Base-by-base conservation (phyloP, 768 basidiomycete genomes). In the Lactifluus rugatus region DNA sequence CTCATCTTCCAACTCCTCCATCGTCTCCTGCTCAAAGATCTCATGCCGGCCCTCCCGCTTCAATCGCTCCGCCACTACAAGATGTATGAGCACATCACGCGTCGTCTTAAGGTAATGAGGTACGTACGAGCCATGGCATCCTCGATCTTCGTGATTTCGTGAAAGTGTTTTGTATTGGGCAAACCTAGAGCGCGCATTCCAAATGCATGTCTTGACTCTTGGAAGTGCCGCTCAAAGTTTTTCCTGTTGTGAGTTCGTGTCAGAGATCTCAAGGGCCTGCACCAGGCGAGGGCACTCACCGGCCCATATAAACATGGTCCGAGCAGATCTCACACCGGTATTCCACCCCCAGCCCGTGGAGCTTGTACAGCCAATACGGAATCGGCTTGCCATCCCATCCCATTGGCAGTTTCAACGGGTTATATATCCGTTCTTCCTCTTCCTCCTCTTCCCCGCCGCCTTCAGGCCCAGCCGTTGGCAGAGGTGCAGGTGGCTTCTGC, bases 331-430 rank as follows among this genome's bases (percentile, higher is more conserved):
- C 95, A 66, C 96, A 99, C 56, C 85, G 82, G 70, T 97, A 99
- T 71, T 95, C 92, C 28, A 96, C 93, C n/a, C 96, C 96, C 37
- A 98, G 78, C 9, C 96, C 96, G 68, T 99, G 96, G 37, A 99
- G 74, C 72, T 98, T 98, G 75, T 94, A 99, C 54, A 99, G 66
- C 94, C 94, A 97, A 69, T 95, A 97, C 34, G 96, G 96, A 66
- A 99, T 99, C 19, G 96, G 96, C 69, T 98, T 98, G 32, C 95
- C 94, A 67, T 99, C 96, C 93, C 93, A 97, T 5, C 93, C 93
- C 21, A 97, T 78, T 14, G 96, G 96, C 42, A 98, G 75, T 73
- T 98, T 98, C 50, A 98, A 81, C 47, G 96, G 96, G 65, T 99
- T 99, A 73, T 98, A 99, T 34, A 99, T 93, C 64, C 91, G 83